Evolutionary conservation across 2,329 filamentous ascomycete genomes (phyloP).

Genomic region (Claviceps sp.): DNA sequence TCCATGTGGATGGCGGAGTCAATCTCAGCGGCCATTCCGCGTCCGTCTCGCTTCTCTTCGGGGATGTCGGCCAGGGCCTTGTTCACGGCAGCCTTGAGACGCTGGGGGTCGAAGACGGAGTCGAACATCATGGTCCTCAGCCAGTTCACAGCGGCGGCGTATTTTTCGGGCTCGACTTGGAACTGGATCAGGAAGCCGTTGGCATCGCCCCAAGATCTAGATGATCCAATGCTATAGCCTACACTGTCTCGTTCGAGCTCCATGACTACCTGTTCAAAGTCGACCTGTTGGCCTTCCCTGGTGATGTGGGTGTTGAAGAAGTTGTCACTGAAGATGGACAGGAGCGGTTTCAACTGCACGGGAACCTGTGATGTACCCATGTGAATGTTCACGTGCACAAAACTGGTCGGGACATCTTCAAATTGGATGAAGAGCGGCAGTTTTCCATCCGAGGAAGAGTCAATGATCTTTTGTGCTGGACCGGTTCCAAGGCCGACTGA

Average conservation of each 20-base stretch:
- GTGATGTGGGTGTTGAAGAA: constrained; percentile 89
- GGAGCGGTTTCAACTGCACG: constrained; percentile 68
- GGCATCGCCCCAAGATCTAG: constrained; percentile 55
- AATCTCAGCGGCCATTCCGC: constrained; percentile 48
- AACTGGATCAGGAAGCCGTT: constrained; percentile 75
- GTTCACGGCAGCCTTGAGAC: constrained; percentile 51
- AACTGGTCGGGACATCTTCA: constrained; percentile 85
- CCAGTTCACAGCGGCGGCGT: constrained; percentile 70
- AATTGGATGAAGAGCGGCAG: constrained; percentile 91
- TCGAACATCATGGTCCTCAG: constrained; percentile 77
- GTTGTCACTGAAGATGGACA: constrained; percentile 75
- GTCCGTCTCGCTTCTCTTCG: constrained; percentile 77
- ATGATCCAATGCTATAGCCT: constrained; percentile 61
- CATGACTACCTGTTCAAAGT: constrained; percentile 86
- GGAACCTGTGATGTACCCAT: constrained; percentile 68
- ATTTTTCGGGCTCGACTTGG: constrained; percentile 80
- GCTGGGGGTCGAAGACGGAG: constrained; percentile 66
- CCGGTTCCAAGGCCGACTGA: constrained; percentile 55
- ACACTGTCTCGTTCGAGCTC: constrained; percentile 86
- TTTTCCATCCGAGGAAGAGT: constrained; percentile 46
- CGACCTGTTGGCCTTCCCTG: constrained; percentile 60
- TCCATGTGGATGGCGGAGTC: constrained; percentile 70
- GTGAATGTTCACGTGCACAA: constrained; percentile 72
- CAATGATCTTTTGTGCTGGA: constrained; percentile 60
- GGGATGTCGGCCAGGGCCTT: constrained; percentile 87